Conservation (phyloP, 2,329 filamentous ascomycete species). For the Penicillium griseofulvum region DNA sequence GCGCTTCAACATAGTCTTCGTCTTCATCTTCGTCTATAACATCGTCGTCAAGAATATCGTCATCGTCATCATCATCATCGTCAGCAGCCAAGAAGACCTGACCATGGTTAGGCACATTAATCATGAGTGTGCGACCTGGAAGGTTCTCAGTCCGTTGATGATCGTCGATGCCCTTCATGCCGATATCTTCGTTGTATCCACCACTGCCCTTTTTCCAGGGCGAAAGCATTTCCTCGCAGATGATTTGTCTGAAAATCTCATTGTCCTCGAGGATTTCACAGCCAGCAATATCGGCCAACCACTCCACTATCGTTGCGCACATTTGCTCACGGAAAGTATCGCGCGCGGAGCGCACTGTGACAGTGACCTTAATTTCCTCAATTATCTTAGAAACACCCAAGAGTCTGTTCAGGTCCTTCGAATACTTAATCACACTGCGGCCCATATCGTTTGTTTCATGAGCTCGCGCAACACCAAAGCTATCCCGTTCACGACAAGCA, state of each 20-base stretch:
- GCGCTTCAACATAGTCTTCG: slow-evolving; percentile 50
- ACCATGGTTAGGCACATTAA: slow-evolving; percentile 43
- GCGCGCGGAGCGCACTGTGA: slow-evolving; percentile 87
- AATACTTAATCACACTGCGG: slow-evolving; percentile 77
- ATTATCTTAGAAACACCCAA: slow-evolving; percentile 79
- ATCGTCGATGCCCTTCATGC: slow-evolving; percentile 76
- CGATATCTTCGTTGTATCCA: slow-evolving; percentile 74
- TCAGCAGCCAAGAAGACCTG: slow-evolving; percentile 48
- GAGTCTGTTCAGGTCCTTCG: slow-evolving; percentile 67
- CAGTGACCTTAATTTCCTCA: slow-evolving; percentile 92
- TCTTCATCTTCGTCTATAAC: slow-evolving; percentile 36
- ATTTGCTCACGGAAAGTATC: slow-evolving; percentile 98
- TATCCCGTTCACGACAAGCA: slow-evolving; percentile 72
- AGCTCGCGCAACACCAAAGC: slow-evolving; percentile 70
- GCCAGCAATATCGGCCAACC: slow-evolving; percentile 88
- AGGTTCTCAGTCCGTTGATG: slow-evolving; percentile 64
- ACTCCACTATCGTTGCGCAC: slow-evolving; percentile 96
- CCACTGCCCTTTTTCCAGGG: slow-evolving; percentile 84
- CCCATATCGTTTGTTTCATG: slow-evolving; percentile 88
- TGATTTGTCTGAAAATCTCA: slow-evolving; percentile 71
- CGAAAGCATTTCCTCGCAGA: slow-evolving; percentile 89
- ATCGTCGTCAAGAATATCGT: slow-evolving; percentile 33
- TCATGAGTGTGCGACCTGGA: slow-evolving; percentile 39
- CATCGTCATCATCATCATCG: slow-evolving; percentile 49
- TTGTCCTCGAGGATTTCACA: slow-evolving; percentile 80